Percentiles rank a stretch among this genome's conserved stretches.
phyloP scores from a whole-genome alignment of 1,284 basidiomycete genomes.

The Melanopsichium pennsylvanicum region DNA sequence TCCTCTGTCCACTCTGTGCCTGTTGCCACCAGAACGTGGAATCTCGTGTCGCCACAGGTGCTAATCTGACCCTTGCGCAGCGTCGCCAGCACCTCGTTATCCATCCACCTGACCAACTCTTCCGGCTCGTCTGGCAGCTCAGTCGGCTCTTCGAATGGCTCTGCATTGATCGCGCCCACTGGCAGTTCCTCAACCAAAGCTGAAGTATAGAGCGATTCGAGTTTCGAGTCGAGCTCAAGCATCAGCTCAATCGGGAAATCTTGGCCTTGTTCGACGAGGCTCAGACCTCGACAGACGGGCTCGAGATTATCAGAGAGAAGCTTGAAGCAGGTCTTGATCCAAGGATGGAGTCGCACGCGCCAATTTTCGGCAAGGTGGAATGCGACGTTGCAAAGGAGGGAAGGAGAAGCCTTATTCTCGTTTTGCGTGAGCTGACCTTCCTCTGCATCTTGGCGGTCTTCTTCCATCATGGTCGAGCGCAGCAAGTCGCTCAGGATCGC shows the following conservation, averaged over 20 bases:
- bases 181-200: conserved; percentile 22
- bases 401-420: conserved; percentile 4
- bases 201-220: conserved; percentile 17
- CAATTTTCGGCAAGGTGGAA: conserved; percentile 18
- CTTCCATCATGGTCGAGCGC: conserved; percentile 12
- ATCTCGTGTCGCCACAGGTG: conserved; percentile 7
- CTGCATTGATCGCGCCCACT: conserved; percentile 13
- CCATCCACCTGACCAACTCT: conserved; percentile 23
- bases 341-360: conserved; percentile 32
- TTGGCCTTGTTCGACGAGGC: conserved; percentile 12
- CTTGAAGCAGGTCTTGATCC: conserved; percentile 28
- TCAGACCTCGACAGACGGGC: conserved; percentile 20
- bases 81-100: conserved; percentile 28
- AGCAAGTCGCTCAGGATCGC: conserved; percentile 30
- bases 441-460: conserved; percentile 10
- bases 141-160: conserved; percentile 31
- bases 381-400: conserved; percentile 15
- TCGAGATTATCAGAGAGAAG: conserved; percentile 31
- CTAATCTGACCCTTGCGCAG: conserved; percentile 15
- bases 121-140: conserved; percentile 26
- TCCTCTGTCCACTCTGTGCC: conserved; percentile 9
- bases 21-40: conserved; percentile 26
- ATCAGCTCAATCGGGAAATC: conserved; percentile 30
- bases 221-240: conserved; percentile 25
- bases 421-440: conserved; percentile 30